A percentile compares a stretch with the other conserved stretches of the same genome.
These are phyloP conservation scores for Dryas octopetala DNA, from an alignment of 306 rosid species.

Conservation along the genomic window DNA sequence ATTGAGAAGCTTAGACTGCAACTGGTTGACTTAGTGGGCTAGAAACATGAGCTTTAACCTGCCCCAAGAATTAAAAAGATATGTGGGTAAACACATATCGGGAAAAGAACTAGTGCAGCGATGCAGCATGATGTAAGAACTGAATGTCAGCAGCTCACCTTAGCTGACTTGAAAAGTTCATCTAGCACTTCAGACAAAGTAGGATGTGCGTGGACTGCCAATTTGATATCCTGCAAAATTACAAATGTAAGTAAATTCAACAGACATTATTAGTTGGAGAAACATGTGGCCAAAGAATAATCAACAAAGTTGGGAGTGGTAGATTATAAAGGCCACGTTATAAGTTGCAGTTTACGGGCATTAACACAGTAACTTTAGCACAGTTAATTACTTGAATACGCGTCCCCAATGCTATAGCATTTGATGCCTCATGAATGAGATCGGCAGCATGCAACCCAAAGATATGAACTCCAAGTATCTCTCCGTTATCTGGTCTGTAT, in stretches of 20 bases:
- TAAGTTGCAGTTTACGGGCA: not conserved
- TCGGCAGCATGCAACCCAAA: conserved; percentile 99
- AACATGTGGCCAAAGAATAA: not conserved
- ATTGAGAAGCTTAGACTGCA: conserved; percentile 63
- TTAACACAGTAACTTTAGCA: not conserved
- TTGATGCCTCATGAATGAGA: conserved; percentile 98
- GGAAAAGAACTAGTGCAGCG: not conserved
- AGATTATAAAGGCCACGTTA: not conserved
- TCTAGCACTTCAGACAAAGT: conserved; percentile 96
- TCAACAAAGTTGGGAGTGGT: not conserved
- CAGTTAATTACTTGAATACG: conserved; percentile 62
- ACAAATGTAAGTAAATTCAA: not conserved
- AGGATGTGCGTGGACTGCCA: conserved; percentile 95
- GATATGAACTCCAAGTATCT: conserved; percentile 94
- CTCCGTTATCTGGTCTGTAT: conserved; percentile 98
- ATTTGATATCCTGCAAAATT: conserved; percentile 70
- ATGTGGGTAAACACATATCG: conserved; percentile 10
- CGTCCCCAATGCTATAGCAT: conserved; percentile 87
- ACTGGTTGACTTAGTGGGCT: conserved; percentile 77
- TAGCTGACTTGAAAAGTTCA: conserved; percentile 89
- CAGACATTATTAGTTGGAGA: not conserved
- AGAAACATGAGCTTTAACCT: conserved; percentile 67
- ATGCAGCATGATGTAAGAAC: conserved; percentile 7
- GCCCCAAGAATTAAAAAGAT: conserved; percentile 39
- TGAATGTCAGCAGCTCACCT: conserved; percentile 53